Evolutionary conservation across 768 basidiomycete genomes (phyloP), one percentile per base, ranked within the genome.

Genomic region (Crucibulum laeve): DNA sequence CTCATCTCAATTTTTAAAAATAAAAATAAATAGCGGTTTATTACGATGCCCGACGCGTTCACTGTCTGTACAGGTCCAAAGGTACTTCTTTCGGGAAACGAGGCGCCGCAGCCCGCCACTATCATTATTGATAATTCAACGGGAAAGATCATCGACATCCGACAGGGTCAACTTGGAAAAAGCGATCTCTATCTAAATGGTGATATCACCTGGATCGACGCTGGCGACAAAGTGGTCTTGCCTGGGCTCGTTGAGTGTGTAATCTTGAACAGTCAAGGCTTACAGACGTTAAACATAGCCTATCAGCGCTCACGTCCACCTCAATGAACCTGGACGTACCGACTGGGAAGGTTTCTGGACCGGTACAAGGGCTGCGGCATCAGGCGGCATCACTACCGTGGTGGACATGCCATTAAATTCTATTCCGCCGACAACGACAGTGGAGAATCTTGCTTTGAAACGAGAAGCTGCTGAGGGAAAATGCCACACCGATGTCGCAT

Each of bases 331-430:
- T 5, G 93, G 93, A 10, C 80, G 93, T 19, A 91, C 90, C 2
- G 82, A 86, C 46, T 96, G 93, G 93, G 93, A 96, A 58, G 93
- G 93, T 0, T 95, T 96, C 59, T 79, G 75, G 67, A 89, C 91
- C 0, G 93, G 91, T n/a, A 94, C 93, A 1, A 68, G 72, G 43
- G 95, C 95, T 15, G 95, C 95, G 1, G 80, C 83, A 1, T 87
- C 91, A 1, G 95, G 95, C 17, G 96, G 95, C 5, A 81, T 97
- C n/a, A 97, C 94, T 5, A 91, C 91, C 4, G 70, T 98, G 17
- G 84, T 97, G 24, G 96, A 98, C 65, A 99, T 98, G 95, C 96
- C 95, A 2, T 71, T 99, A 43, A 97, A 99, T 63, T 95, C 93
- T 2, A 89, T 98, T 42, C 95, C 95, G 1, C 92, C 96, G 0